Percentiles rank a stretch among this genome's conserved stretches.
Conservation (phyloP, 805 yeast species). For the Kodamaea leandrae region DNA sequence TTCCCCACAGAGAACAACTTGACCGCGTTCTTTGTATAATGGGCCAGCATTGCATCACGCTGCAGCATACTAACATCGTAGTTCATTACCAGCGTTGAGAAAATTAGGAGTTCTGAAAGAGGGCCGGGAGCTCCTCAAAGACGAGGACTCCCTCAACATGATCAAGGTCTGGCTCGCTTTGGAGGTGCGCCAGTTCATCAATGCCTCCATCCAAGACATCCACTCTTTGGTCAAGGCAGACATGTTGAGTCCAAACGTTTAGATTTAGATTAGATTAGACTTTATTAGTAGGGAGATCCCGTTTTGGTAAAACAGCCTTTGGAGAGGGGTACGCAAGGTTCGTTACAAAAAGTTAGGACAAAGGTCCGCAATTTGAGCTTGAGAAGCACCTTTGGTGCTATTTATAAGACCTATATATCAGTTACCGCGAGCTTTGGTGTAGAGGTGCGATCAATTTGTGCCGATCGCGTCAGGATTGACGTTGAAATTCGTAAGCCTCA, state of each 20-base stretch:
- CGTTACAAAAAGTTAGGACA: too few relatives aligned
- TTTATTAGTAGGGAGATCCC: too few relatives aligned
- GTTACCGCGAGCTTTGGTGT: too few relatives aligned
- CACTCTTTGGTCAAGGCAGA: slow-evolving; percentile 45
- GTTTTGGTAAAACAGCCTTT: too few relatives aligned
- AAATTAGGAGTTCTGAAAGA: slow-evolving; percentile 71
- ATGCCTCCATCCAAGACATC: slow-evolving; percentile 73
- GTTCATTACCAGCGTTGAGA: slow-evolving; percentile 82
- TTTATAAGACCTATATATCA: too few relatives aligned
- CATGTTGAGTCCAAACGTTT: slow-evolving; percentile 45
- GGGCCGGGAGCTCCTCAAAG: slow-evolving; percentile 53
- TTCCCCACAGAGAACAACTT: slow-evolving; percentile 37
- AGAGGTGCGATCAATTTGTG: too few relatives aligned
- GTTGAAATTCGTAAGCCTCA: too few relatives aligned
- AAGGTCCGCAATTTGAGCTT: too few relatives aligned
- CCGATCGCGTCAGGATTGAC: too few relatives aligned
- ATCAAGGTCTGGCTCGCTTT: slow-evolving; percentile 86
- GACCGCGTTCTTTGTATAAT: slow-evolving; percentile 9
- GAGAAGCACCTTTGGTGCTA: too few relatives aligned
- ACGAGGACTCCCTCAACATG: slow-evolving; percentile 71
- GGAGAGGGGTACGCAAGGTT: too few relatives aligned
- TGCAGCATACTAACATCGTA: slow-evolving; percentile 24
- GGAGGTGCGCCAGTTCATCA: slow-evolving; percentile 83
- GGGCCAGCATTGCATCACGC: neutral
- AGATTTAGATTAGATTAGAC: too few relatives aligned